Evolutionary conservation across 2,329 filamentous ascomycete genomes (phyloP), one percentile per base, ranked within the genome.

Genomic region (Westerdykella ornata): DNA sequence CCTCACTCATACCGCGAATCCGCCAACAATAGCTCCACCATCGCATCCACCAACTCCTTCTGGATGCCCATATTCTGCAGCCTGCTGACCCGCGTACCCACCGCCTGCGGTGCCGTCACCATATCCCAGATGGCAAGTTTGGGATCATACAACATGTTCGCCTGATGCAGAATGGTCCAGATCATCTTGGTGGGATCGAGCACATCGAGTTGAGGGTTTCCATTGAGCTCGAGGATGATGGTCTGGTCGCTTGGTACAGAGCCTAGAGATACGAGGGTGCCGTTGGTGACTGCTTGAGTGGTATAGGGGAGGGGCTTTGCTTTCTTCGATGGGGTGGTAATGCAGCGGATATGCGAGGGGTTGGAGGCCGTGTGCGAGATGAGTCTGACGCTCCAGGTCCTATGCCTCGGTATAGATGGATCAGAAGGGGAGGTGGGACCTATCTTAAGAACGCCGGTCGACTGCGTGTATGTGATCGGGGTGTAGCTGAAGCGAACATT

Each of bases 381-480:
- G 9, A 67, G 53, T 4, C 56, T 46, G 34, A 67, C 48, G 11
- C 51, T 61, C 60, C 60, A 66, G 4, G 53, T 49, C 1, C 63
- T 45, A 5, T 43, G 40, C 35, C 54, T 56, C 12, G 63, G 62
- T 1, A 65, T 57, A 1, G 54, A 47, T 2, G 48, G 38, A 45
- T 56, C 52, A 4, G 46, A 20, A 2, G 58, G 52, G n/a, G 51
- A 51, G 3, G 57, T 56, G 3, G 63, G 59, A 0, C 62, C 61
- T 33, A 65, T 62, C 16, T 56, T 64, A 4, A 67, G 39, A 16
- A 62, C 55, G 13, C 64, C 64, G 0, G 59, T 60, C 14, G 55
- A 49, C 37, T 66, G 63, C 44, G 65, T 65, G 54, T 64, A 67
- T 2, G 56, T 63, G 19, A 67, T 64, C 13, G 62, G 56, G 1